Base-by-base conservation (phyloP, 2,329 filamentous ascomycete genomes). In the Aureobasidium pullulans region DNA sequence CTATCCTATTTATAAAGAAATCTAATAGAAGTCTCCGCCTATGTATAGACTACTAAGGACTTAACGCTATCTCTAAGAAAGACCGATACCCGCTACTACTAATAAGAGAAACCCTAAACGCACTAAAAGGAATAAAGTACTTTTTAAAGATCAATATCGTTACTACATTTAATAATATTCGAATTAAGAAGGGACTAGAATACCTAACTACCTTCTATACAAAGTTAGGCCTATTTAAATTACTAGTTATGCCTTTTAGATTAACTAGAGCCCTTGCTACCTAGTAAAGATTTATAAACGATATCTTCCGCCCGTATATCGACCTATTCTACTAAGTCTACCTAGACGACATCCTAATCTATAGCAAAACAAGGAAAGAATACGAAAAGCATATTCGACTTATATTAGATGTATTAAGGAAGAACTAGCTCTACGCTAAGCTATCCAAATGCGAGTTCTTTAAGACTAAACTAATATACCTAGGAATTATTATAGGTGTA, bases 11-110 rank as follows among this genome's bases (percentile, higher is more conserved):
- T 56, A 29, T 56, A 10, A 11, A 10, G 13, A 56, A 56, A 56
- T 13, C 50, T 46, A 46, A 57, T 57, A 15, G 40, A 32, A 16
- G 60, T 7, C 57, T 72, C 8, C 60, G 63, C 19, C 56, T 76
- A 43, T 75, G 63, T 63, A 63, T 75, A 6, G 65, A 76, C 60
- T 77, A 75, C 62, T 49, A 65, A 53, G 61, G 37, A 0, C 62
- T 76, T 0, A 76, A 76, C 53, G 60, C 61, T 0, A 61, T 73
- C n/a, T 74, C 66, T 3, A 66, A 67, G 29, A 73, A 75, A 63
- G 66, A 75, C 60, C 52, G 64, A 1, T 72, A 72, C 61, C 62
- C 64, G 2, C 54, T 73, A 19, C 70, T 64, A 0, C 58, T 72
- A 2, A 72, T 76, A 40, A 59, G 53, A 11, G 67, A 76, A 56